Evolutionary conservation across 2,329 filamentous ascomycete genomes (phyloP), one percentile per base, ranked within the genome.

Genomic region (Diaporthe longicolla): DNA sequence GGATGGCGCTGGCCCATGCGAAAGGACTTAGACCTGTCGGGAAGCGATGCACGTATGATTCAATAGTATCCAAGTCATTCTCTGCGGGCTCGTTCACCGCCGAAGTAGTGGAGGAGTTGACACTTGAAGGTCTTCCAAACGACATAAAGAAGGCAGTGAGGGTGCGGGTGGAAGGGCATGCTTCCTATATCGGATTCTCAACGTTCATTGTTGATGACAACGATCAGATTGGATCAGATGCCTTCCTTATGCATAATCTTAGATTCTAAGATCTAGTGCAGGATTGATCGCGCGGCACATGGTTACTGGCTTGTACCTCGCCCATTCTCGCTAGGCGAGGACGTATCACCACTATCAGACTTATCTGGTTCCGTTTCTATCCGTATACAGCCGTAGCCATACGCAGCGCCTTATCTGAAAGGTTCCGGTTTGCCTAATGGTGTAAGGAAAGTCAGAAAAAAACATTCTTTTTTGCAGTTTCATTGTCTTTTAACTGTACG

Each of bases 1-100:
- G 70, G 55, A 72, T 72, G 70, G 70, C 57, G n/a, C n/a, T 65
- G 24, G 59, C 37, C 37, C 17, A 65, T 45, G 59, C 59, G 24
- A 65, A 45, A 48, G 59, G 59, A 21, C 24, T 32, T 29, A 43
- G 37, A 26, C 59, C 37, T 24, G 37, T 65, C 19, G 37, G 59
- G 26, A 32, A 65, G 43, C 59, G 59, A n/a, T 48, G 59, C 37
- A 48, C 59, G n/a, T 65, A 43, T 7, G 35, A 65, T 19, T 65
- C 59, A 19, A 43, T 65, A 43, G 59, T 65, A 43, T 65, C 59
- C 37, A 65, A 45, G n/a, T 58, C 55, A 10, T 58, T 58, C 55
- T 58, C 55, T 37, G 9, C 55, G 29, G 55, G 55, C 9, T 58
- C 55, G n/a, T 58, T 58, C 55, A 58, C 55, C 4, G 55, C 55